These are phyloP conservation scores for Orbilia ellipsospora DNA, from an alignment of 2,329 filamentous ascomycete genomes.

Conservation along the genomic window DNA sequence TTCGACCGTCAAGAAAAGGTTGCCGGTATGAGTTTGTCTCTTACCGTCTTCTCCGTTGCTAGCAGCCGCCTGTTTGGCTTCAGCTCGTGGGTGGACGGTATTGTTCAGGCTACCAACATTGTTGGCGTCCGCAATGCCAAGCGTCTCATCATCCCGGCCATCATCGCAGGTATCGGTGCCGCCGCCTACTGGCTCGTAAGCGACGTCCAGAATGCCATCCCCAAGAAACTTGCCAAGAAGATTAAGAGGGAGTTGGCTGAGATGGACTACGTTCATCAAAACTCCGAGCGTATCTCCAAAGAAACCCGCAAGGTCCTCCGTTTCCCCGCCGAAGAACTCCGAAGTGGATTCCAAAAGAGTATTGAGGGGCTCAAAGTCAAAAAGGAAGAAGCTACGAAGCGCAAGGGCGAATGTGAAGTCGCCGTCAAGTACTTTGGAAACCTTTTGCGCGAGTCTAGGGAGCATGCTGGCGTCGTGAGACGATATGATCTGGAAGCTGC, in stretches of 20 bases:
- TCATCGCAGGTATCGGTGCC: constrained; percentile 82
- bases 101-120: constrained; percentile 81
- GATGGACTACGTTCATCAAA: constrained; percentile 92
- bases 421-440: constrained; percentile 92
- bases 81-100: constrained; percentile 88
- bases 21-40: constrained; percentile 90
- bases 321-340: constrained; percentile 85
- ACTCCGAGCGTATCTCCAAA: constrained; percentile 82
- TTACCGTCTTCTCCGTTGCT: constrained; percentile 88
- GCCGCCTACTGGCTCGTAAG: constrained; percentile 77
- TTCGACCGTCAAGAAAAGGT: constrained; percentile 94
- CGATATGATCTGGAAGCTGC: constrained; percentile 66
- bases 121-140: constrained; percentile 84
- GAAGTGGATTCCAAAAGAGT: constrained; percentile 82
- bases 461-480: constrained; percentile 66
- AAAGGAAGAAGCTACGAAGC: constrained; percentile 84
- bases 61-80: constrained; percentile 84
- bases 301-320: constrained; percentile 90
- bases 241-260: constrained; percentile 81
- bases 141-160: constrained; percentile 80
- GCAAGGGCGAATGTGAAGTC: constrained; percentile 83
- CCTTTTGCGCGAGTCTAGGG: constrained; percentile 73
- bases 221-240: constrained; percentile 84
- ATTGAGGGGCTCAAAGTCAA: constrained; percentile 83
- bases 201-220: constrained; percentile 88